phyloP scores from a whole-genome alignment of 179 eudicot species.

The Heliamphora pulchella region DNA sequence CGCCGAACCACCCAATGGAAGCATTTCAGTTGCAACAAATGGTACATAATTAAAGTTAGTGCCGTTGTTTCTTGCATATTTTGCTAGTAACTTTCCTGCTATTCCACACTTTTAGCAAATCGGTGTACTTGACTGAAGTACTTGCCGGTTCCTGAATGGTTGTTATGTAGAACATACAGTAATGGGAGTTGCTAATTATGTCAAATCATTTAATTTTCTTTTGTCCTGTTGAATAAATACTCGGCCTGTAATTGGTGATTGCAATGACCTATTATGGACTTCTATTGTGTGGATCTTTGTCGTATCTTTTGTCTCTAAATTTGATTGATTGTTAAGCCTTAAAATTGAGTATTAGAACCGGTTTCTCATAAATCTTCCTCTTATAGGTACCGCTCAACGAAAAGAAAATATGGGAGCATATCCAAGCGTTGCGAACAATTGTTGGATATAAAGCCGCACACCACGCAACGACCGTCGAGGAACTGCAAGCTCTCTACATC shows the following conservation, averaged over 20 bases:
- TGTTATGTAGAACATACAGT: background rate
- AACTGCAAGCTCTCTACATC: conserved; percentile 59
- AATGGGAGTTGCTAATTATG: background rate
- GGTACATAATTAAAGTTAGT: background rate
- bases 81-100: background rate
- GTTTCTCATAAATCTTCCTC: conserved; percentile 4
- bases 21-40: too few species aligned
- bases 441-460: conserved; percentile 53
- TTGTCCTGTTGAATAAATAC: background rate
- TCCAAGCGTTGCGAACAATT: conserved; percentile 48
- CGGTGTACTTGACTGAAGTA: background rate
- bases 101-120: background rate
- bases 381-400: conserved; percentile 26
- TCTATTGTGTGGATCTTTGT: background rate
- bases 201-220: background rate
- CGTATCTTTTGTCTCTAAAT: background rate
- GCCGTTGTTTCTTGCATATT: background rate
- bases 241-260: background rate
- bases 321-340: background rate
- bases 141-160: background rate
- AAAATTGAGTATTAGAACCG: background rate
- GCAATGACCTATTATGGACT: background rate
- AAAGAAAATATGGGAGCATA: conserved; percentile 51
- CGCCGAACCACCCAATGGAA: too few species aligned
- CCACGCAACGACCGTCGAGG: conserved; percentile 36